Percentiles rank a stretch among this genome's conserved stretches.
Conservation (phyloP, 306 rosid genomes). For the Hippophae gyantsensis region DNA sequence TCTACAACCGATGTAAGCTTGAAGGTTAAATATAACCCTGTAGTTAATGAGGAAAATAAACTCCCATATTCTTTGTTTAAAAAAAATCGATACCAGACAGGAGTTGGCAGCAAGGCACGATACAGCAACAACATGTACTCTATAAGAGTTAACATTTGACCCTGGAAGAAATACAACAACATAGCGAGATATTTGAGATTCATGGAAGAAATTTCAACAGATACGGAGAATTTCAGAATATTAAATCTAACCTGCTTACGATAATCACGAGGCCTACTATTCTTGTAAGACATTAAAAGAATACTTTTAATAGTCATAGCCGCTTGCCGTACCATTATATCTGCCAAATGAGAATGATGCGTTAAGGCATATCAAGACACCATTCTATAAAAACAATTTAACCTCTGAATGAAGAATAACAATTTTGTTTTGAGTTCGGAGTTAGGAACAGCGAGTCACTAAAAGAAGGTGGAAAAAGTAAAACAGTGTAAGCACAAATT, state of each 20-base stretch:
- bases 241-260: conserved; percentile 13
- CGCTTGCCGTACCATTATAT: conserved; percentile 20
- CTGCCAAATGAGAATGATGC: conserved; percentile 1
- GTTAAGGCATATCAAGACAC: not conserved
- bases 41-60: conserved; percentile 85
- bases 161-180: conserved; percentile 32
- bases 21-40: conserved; percentile 89
- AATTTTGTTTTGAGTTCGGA: too few species aligned
- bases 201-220: not conserved
- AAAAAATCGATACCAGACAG: conserved; percentile 99
- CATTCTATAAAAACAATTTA: not conserved
- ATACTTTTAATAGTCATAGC: conserved; percentile 16
- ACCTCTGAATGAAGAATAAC: too few species aligned
- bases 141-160: conserved; percentile 86
- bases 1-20: conserved; percentile 95
- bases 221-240: not conserved
- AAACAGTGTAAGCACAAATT: not conserved
- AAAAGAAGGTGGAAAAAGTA: not conserved
- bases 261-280: conserved; percentile 16
- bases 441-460: too few species aligned
- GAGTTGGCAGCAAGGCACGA: conserved; percentile 92
- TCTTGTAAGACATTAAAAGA: conserved; percentile 15
- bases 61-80: conserved; percentile 97
- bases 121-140: conserved; percentile 82
- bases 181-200: not conserved